Conservation (phyloP, 345 rosid genomes). For the Arabidopsis arenosa region DNA sequence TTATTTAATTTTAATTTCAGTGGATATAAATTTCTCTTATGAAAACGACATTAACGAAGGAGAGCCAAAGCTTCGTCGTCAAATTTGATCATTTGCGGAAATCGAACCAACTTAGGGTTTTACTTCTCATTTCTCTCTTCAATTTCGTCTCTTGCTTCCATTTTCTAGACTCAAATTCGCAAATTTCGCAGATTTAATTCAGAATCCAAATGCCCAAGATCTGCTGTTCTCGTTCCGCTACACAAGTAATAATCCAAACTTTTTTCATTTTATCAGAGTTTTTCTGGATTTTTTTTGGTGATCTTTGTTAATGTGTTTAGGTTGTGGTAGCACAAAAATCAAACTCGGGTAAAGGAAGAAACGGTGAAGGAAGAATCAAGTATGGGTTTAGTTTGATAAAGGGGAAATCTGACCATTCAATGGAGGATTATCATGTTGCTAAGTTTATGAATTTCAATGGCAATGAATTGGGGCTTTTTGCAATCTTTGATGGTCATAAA, state of each 20-base stretch:
- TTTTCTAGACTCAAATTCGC: not conserved
- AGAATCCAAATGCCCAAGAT: conserved; percentile 27
- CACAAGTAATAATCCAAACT: conserved; percentile 29
- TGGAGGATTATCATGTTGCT: conserved; percentile 87
- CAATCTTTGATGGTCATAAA: conserved; percentile 80
- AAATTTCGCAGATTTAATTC: not conserved
- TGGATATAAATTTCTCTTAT: not conserved
- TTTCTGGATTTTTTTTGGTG: not conserved
- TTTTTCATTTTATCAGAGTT: not conserved
- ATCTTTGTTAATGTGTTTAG: not conserved
- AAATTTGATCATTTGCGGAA: conserved; percentile 17
- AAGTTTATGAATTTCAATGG: conserved; percentile 57
- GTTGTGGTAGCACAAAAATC: conserved; percentile 8
- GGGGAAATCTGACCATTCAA: conserved; percentile 73
- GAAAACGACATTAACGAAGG: conserved; percentile 38
- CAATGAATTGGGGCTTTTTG: conserved; percentile 73
- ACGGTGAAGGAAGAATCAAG: conserved; percentile 53
- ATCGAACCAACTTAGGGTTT: conserved; percentile 22
- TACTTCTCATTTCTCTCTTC: conserved; percentile 4
- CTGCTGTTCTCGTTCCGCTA: conserved; percentile 39
- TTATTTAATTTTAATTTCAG: not conserved
- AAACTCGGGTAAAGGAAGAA: conserved; percentile 65
- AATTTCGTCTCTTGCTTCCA: not conserved
- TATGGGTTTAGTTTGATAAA: conserved; percentile 69
- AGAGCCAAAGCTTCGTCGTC: conserved; percentile 19